These are phyloP conservation scores for Oryza officinalis DNA, from an alignment of 176 grass and related monocot species.

Conservation along the genomic window DNA sequence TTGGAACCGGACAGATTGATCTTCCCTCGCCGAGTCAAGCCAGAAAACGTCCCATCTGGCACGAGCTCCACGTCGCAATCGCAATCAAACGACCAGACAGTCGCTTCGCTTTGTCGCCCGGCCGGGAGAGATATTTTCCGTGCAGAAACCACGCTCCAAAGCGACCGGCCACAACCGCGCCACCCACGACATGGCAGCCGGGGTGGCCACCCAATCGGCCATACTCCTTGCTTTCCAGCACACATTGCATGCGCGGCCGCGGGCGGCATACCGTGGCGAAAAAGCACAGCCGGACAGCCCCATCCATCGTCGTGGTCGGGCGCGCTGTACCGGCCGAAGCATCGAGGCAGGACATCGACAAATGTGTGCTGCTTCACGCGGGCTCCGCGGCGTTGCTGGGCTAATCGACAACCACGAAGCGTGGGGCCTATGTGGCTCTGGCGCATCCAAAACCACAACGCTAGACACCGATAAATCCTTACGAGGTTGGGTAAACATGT, in stretches of 20 bases:
- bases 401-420: too few relatives aligned
- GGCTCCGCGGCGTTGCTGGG: too few relatives aligned
- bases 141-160: neutral
- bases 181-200: neutral
- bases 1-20: neutral
- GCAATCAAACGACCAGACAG: neutral
- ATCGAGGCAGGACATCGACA: neutral
- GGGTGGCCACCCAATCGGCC: too few relatives aligned
- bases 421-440: too few relatives aligned
- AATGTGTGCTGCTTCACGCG: too few relatives aligned
- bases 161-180: neutral
- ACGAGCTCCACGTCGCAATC: neutral
- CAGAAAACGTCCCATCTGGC: neutral
- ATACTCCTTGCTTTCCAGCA: neutral
- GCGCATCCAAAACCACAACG: too few relatives aligned
- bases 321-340: neutral
- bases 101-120: neutral
- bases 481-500: too few relatives aligned
- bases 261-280: neutral
- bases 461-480: too few relatives aligned
- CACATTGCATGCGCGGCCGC: neutral
- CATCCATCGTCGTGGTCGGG: neutral
- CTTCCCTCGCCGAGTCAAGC: neutral
- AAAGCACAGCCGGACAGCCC: neutral
- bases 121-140: neutral